Evolutionary conservation across 2,329 filamentous ascomycete genomes (phyloP).

Genomic region (Fusarium setosum): DNA sequence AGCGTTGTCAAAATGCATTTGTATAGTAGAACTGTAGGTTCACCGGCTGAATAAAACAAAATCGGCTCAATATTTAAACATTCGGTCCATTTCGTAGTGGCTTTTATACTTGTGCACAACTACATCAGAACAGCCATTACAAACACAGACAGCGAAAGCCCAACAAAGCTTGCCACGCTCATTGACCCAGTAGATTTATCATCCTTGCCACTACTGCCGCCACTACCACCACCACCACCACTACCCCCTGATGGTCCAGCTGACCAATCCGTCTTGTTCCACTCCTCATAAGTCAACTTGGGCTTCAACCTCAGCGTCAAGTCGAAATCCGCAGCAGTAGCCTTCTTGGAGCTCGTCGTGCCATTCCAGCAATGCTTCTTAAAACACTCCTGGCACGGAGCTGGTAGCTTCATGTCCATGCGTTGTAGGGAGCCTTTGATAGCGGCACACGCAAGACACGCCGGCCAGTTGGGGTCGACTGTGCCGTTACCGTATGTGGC

Average conservation of each 20-base stretch:
- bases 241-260: neutral
- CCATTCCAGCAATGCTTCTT: conserved; percentile 43
- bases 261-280: conserved; percentile 37
- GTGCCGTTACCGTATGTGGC: conserved; percentile 84
- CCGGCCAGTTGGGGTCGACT: conserved; percentile 75
- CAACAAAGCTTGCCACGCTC: neutral
- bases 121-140: conserved; percentile 1
- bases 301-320: conserved; percentile 32
- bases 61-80: no score
- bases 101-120: no score
- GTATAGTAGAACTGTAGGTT: no score
- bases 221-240: no score
- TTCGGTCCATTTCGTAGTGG: no score
- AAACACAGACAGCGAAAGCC: neutral
- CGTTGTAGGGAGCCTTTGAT: conserved; percentile 73
- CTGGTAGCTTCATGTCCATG: conserved; percentile 24
- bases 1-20: no score
- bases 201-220: neutral
- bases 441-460: conserved; percentile 85
- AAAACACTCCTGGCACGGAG: conserved; percentile 42
- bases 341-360: conserved; percentile 6
- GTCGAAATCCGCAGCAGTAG: conserved; percentile 30
- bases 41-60: no score
- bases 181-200: neutral
- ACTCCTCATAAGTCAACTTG: conserved; percentile 34